phyloP scores from a whole-genome alignment of 805 yeast species.

The Saturnispora gosingensis region DNA sequence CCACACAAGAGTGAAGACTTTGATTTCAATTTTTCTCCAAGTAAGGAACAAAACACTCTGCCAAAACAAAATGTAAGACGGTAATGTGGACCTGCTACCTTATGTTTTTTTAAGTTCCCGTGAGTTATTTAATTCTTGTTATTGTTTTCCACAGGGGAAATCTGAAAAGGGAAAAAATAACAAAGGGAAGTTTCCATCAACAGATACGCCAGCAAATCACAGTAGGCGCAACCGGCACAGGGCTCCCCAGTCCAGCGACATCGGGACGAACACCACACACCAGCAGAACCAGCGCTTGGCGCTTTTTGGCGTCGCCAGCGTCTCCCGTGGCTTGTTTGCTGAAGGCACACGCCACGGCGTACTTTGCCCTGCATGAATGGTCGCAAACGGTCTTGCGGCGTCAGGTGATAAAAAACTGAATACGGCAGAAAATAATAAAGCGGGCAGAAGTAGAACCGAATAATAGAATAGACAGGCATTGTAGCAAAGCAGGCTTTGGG shows the following conservation, averaged over 20 bases:
- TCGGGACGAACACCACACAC: too few relatives aligned
- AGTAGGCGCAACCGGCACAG: too few relatives aligned
- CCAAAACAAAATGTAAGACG: not conserved
- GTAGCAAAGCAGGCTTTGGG: not conserved
- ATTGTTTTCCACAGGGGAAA: not conserved
- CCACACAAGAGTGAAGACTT: not conserved
- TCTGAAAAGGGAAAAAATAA: not conserved
- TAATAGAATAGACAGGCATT: not conserved
- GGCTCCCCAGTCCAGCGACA: not conserved
- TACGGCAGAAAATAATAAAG: not conserved
- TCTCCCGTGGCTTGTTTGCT: not conserved
- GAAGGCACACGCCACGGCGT: not conserved
- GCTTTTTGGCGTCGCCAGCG: not conserved
- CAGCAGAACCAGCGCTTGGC: too few relatives aligned
- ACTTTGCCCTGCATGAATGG: not conserved
- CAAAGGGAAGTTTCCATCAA: not conserved
- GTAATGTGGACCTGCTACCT: not conserved
- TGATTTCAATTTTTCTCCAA: not conserved
- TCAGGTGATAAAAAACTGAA: not conserved
- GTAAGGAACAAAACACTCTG: not conserved
- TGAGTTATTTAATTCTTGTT: not conserved
- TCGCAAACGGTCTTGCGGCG: not conserved
- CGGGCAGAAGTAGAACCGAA: not conserved
- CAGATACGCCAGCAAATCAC: too few relatives aligned
- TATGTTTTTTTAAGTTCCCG: not conserved